Base-by-base conservation (phyloP, 495 filamentous ascomycete species). In the Tuber aestivum region DNA sequence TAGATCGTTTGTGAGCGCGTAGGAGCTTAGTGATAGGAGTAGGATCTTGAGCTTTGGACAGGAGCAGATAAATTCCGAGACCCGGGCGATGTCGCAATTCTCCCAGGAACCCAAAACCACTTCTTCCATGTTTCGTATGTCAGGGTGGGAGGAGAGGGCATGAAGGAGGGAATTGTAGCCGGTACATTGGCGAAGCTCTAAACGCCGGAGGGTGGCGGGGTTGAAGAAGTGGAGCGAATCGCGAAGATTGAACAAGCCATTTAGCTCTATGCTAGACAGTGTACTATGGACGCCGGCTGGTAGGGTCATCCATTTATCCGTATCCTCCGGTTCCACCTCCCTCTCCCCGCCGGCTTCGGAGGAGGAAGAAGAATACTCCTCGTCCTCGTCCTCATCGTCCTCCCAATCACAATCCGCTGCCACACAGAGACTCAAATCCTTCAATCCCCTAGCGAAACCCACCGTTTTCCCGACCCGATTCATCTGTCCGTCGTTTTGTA, bases 61-160 rank as follows among this genome's bases (percentile, higher is more conserved):
- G 41, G 37, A 38, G 14, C 10, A 56, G 50, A 74, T 74, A 23
- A 74, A 74, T 21, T 69, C 56, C 32, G 50, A 41, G 35, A 69
- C 38, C n/a, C 45, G 42, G 21, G 42, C 41, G 72, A 73, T 74
- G 27, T 41, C 72, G 35, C 32, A 74, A n/a, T 74, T 69, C 44
- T 70, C 37, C 50, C 72, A 41, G 35, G 72, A 74, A 16, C 16
- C 69, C 38, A 74, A 32, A 32, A 40, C 21, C 50, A 74, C 69
- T 69, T 41, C 48, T 32, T 41, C 50, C 20, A 74, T 56, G 23
- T 69, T 74, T 16, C 72, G 41, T 38, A 69, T 69, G 21, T 35
- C 50, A 3, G 40, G 27, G 18, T 74, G 50, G 35, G 50, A 41
- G 27, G 72, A 74, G 23, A 74, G 50, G 27, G 12, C 72, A 16